These are phyloP conservation scores for Neodidymelliopsis sp. DNA, from an alignment of 2,329 filamentous ascomycete species.

Conservation along the genomic window DNA sequence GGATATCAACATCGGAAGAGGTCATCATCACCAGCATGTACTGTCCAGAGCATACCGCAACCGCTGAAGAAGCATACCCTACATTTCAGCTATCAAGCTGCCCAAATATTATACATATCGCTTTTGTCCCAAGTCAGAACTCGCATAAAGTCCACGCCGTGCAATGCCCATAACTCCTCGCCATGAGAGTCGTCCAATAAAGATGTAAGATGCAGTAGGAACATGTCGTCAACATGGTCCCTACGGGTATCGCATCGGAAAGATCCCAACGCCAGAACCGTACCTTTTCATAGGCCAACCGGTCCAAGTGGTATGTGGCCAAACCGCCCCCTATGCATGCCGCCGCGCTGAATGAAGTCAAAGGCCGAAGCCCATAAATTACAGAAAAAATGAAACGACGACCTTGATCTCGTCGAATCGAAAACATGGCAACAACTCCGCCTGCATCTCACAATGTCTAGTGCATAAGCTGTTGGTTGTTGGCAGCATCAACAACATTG, in stretches of 20 bases:
- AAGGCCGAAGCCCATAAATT: constrained; percentile 33
- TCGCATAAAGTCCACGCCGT: constrained; percentile 28
- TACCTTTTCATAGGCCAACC: constrained; percentile 29
- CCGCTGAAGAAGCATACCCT: constrained; percentile 6
- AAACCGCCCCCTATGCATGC: constrained; percentile 22
- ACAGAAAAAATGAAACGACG: constrained; percentile 25
- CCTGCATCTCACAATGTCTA: constrained; percentile 17
- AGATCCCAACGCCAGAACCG: constrained; percentile 36
- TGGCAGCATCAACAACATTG: constrained; percentile 69
- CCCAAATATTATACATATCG: constrained; percentile 35
- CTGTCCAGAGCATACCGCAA: too few species aligned
- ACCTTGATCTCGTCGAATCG: not conserved
- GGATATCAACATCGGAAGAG: too few species aligned
- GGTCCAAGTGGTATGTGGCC: constrained; percentile 30
- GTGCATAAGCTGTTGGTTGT: constrained; percentile 49
- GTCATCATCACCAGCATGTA: too few species aligned
- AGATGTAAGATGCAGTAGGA: constrained; percentile 35
- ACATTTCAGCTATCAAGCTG: constrained; percentile 15
- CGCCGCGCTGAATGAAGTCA: constrained; percentile 32
- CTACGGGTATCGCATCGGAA: constrained; percentile 41
- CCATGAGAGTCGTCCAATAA: constrained; percentile 33
- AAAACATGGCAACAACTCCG: not conserved
- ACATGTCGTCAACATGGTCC: constrained; percentile 26
- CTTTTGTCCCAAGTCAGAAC: constrained; percentile 28
- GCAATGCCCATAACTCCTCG: constrained; percentile 42